Percentiles rank a stretch among this genome's conserved stretches.
phyloP scores from a whole-genome alignment of 176 grass and related monocot genomes.

The Alopecurus myosuroides region DNA sequence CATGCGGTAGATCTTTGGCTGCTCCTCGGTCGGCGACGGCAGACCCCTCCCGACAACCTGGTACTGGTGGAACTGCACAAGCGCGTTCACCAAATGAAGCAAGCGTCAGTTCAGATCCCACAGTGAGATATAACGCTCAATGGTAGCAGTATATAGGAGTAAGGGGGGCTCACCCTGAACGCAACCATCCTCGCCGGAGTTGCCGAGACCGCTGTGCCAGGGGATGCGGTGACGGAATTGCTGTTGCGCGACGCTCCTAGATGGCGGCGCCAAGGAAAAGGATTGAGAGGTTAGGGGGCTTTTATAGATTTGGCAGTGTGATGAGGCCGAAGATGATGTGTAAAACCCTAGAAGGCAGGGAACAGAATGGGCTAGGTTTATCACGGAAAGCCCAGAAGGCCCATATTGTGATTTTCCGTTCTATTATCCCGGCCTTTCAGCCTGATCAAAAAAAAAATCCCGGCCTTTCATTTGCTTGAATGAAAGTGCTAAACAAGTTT shows the following conservation, averaged over 20 bases:
- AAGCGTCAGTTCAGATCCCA: not conserved
- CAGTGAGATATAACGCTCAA: not conserved
- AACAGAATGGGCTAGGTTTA: not conserved
- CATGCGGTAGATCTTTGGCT: slow-evolving; percentile 77
- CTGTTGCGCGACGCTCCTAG: not conserved
- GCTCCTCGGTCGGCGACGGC: slow-evolving; percentile 56
- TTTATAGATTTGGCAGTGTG: slow-evolving; percentile 13
- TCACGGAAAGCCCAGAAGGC: not conserved
- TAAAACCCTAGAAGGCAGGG: slow-evolving; percentile 22
- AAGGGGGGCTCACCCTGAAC: slow-evolving; percentile 42
- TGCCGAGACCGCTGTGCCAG: not conserved
- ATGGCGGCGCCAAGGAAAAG: not conserved
- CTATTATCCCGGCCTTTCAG: not conserved
- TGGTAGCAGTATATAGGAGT: not conserved
- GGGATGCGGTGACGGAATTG: no score
- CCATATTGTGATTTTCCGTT: not conserved
- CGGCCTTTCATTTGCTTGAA: not conserved
- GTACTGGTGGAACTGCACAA: slow-evolving; percentile 74
- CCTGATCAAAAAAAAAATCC: no score
- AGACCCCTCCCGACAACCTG: slow-evolving; percentile 68
- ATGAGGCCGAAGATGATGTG: not conserved
- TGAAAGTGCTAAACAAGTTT: not conserved
- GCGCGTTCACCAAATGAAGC: not conserved
- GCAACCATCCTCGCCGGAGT: slow-evolving; percentile 41
- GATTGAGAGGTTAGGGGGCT: not conserved